These are phyloP conservation scores for Agapanthus africanus DNA, from an alignment of 106 monocot species.

Conservation along the genomic window DNA sequence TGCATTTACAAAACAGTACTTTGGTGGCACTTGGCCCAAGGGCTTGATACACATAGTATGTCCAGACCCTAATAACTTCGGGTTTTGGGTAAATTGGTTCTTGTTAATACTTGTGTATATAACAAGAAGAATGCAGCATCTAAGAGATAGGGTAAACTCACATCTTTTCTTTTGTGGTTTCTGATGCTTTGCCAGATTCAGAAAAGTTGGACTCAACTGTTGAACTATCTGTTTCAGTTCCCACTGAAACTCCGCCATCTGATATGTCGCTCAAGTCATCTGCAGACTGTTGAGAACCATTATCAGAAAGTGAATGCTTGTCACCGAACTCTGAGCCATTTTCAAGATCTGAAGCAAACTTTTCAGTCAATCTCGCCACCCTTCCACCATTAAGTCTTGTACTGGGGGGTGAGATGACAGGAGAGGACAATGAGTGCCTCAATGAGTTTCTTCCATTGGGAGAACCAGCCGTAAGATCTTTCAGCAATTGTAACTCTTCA, in stretches of 20 bases:
- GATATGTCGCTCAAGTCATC: conserved; percentile 43
- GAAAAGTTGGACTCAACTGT: conserved; percentile 29
- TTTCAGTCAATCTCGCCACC: conserved; percentile 14
- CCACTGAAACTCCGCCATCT: conserved; percentile 44
- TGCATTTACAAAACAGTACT: too few species aligned
- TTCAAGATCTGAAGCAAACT: conserved; percentile 34
- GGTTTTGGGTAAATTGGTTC: too few species aligned
- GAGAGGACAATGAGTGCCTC: conserved; percentile 46
- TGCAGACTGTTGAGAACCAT: conserved; percentile 36
- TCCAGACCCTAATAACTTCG: too few species aligned
- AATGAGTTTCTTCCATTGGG: conserved; percentile 23
- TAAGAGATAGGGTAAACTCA: conserved; percentile 14
- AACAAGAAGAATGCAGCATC: too few species aligned
- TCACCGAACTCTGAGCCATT: conserved; percentile 37
- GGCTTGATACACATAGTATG: too few species aligned
- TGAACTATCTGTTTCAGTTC: conserved; percentile 55
- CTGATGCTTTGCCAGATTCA: conserved; percentile 19
- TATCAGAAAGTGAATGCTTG: conserved; percentile 39
- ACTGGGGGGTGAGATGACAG: conserved; percentile 21
- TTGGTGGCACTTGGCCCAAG: too few species aligned
- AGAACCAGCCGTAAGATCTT: conserved; percentile 39
- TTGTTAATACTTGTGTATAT: too few species aligned
- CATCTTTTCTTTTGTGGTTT: conserved; percentile 17
- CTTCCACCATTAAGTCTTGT: conserved; percentile 21
- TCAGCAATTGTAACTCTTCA: conserved; percentile 47